phyloP scores from a whole-genome alignment of 1,139 yeast species.

The Candida pseudoviswanathii region DNA sequence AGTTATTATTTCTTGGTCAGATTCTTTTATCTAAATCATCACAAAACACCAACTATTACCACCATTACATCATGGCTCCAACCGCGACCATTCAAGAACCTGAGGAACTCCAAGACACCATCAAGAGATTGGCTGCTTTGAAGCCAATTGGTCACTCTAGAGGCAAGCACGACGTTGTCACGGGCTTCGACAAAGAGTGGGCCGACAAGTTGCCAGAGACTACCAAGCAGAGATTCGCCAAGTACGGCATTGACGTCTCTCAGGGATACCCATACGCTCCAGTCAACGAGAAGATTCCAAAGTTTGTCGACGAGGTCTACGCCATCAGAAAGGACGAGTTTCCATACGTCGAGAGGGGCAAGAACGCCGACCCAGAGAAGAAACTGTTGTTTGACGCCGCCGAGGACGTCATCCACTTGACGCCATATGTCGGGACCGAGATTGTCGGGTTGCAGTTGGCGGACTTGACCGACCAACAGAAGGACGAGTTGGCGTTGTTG shows the following conservation, averaged over 20 bases:
- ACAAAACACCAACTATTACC: background rate
- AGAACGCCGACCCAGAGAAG: slow-evolving; percentile 54
- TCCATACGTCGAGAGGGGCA: slow-evolving; percentile 48
- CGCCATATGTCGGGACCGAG: slow-evolving; percentile 55
- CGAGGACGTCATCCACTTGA: slow-evolving; percentile 45
- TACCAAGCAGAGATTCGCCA: slow-evolving; percentile 26
- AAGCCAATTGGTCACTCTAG: slow-evolving; percentile 21
- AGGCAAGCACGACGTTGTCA: slow-evolving; percentile 9
- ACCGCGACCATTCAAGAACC: slow-evolving; percentile 7
- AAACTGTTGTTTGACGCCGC: slow-evolving; percentile 54
- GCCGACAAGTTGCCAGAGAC: slow-evolving; percentile 30
- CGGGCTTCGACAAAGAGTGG: slow-evolving; percentile 19
- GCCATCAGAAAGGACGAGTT: slow-evolving; percentile 41
- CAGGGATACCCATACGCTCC: slow-evolving; percentile 33
- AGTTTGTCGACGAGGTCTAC: slow-evolving; percentile 52
- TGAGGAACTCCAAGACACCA: slow-evolving; percentile 18
- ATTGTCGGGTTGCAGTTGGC: slow-evolving; percentile 53
- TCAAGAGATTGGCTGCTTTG: slow-evolving; percentile 19
- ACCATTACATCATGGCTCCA: slow-evolving; percentile 7
- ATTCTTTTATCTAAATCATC: background rate
- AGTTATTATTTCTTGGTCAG: background rate
- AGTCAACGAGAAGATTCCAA: slow-evolving; percentile 36
- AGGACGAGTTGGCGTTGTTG: slow-evolving; percentile 49
- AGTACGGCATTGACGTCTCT: slow-evolving; percentile 29
- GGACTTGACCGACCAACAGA: slow-evolving; percentile 50